A percentile compares a stretch with the other conserved stretches of the same genome.
Evolutionary conservation across 1,284 basidiomycete genomes (phyloP).

Genomic region (Mycosarcoma mackinlayi): DNA sequence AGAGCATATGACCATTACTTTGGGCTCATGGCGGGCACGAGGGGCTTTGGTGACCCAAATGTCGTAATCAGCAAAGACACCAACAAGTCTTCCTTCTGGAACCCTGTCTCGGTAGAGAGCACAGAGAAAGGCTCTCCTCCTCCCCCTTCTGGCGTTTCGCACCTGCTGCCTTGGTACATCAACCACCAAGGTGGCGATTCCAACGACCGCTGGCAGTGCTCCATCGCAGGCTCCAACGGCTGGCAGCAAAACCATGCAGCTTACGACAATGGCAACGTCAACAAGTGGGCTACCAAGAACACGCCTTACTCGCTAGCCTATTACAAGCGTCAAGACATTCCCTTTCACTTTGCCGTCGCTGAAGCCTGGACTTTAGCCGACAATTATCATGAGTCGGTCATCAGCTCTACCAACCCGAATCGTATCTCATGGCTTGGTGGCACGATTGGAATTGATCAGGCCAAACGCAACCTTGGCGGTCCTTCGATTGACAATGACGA

Average conservation of each 20-base stretch:
- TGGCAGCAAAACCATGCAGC: conserved; percentile 56
- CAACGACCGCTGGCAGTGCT: conserved; percentile 53
- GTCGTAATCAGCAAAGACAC: conserved; percentile 54
- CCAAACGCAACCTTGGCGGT: conserved; percentile 22
- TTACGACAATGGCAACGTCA: conserved; percentile 53
- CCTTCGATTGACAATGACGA: conserved; percentile 43
- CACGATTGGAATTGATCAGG: conserved; percentile 19
- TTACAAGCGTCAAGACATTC: conserved; percentile 54
- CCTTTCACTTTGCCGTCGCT: conserved; percentile 56
- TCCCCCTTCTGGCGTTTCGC: conserved; percentile 26
- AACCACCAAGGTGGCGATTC: conserved; percentile 57
- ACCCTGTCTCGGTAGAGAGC: conserved; percentile 23
- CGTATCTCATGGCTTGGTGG: conserved; percentile 51
- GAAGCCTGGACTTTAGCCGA: conserved; percentile 57
- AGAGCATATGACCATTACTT: conserved; percentile 65
- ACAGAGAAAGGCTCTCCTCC: no score
- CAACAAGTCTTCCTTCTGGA: conserved; percentile 47
- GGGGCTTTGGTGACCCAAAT: conserved; percentile 63
- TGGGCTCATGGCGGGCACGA: conserved; percentile 55
- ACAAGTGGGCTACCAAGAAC: conserved; percentile 55
- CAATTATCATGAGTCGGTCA: conserved; percentile 57
- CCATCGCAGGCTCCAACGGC: conserved; percentile 58
- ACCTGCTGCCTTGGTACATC: conserved; percentile 56
- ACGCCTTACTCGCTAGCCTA: conserved; percentile 58
- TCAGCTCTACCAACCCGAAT: conserved; percentile 56